A percentile compares a stretch with the other conserved stretches of the same genome.
Conservation (phyloP, 2,329 filamentous ascomycete species). For the Diaporthe sp. region DNA sequence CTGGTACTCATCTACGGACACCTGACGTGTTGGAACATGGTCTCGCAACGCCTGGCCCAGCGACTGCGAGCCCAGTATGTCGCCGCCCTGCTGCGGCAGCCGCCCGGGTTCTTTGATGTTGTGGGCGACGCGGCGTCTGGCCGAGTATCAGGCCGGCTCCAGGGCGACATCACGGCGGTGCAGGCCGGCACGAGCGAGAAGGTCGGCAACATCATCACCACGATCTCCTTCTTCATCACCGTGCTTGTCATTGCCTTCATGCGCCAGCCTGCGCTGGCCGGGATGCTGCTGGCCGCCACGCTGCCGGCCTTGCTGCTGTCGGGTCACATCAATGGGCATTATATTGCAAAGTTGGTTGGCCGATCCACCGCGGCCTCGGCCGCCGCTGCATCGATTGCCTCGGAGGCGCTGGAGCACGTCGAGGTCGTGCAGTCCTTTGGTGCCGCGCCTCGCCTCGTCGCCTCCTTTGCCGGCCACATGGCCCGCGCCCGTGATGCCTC, state of each 20-base stretch:
- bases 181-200: conserved; percentile 5
- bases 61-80: background rate
- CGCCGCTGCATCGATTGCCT: background rate
- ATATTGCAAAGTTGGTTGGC: background rate
- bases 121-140: background rate
- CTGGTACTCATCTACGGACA: background rate
- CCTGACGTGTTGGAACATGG: background rate
- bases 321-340: background rate
- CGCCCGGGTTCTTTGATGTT: background rate
- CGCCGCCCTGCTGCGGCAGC: background rate
- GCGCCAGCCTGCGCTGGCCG: background rate
- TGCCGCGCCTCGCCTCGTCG: background rate
- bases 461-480: background rate
- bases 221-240: background rate
- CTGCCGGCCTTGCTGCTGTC: background rate
- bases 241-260: background rate
- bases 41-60: background rate
- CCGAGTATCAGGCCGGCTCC: background rate
- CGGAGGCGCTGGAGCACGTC: background rate
- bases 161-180: background rate
- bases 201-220: background rate
- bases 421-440: conserved; percentile 1
- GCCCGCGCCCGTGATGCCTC: background rate
- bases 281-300: background rate
- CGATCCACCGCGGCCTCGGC: background rate